Evolutionary conservation across 2,329 filamentous ascomycete species (phyloP).

Genomic region (Albifimbria verrucaria): DNA sequence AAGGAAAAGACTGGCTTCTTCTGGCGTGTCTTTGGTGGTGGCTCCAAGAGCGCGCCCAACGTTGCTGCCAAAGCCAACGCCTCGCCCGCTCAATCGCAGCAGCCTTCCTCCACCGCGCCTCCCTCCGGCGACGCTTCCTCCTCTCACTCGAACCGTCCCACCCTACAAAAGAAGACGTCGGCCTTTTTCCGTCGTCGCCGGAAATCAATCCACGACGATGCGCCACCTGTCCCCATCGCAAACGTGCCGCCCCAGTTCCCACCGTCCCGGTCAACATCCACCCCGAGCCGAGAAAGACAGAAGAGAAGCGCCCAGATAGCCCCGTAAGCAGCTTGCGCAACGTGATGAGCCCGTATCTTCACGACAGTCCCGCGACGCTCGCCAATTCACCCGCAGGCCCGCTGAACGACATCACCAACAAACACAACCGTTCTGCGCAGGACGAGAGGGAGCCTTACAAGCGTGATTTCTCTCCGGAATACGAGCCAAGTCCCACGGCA

Average conservation of each 20-base stretch:
- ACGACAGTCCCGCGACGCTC: conserved; percentile 24
- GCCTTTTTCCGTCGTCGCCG: conserved; percentile 93
- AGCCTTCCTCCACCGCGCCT: conserved; percentile 33
- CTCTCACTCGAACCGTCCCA: conserved; percentile 44
- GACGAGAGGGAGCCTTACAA: conserved; percentile 31
- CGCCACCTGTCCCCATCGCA: conserved; percentile 55
- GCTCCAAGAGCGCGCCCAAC: conserved; percentile 12
- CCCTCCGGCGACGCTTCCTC: conserved; percentile 46
- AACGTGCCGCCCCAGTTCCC: conserved; percentile 39
- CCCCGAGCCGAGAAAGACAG: conserved; percentile 20
- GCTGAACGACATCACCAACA: conserved; percentile 22
- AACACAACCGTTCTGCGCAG: not conserved
- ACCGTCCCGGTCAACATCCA: conserved; percentile 30
- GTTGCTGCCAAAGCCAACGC: not conserved
- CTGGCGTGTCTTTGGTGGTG: conserved; percentile 75
- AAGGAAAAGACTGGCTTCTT: conserved; percentile 87
- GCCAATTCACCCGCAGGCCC: conserved; percentile 20
- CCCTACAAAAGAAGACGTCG: conserved; percentile 83
- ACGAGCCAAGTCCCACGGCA: conserved; percentile 68
- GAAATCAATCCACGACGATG: conserved; percentile 76
- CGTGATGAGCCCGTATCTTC: conserved; percentile 83
- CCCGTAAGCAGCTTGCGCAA: conserved; percentile 78
- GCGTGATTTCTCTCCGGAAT: conserved; percentile 71
- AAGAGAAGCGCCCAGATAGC: conserved; percentile 39
- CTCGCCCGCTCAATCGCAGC: not conserved